phyloP scores from a whole-genome alignment of 116 monocot species.

The Cymodocea nodosa region DNA sequence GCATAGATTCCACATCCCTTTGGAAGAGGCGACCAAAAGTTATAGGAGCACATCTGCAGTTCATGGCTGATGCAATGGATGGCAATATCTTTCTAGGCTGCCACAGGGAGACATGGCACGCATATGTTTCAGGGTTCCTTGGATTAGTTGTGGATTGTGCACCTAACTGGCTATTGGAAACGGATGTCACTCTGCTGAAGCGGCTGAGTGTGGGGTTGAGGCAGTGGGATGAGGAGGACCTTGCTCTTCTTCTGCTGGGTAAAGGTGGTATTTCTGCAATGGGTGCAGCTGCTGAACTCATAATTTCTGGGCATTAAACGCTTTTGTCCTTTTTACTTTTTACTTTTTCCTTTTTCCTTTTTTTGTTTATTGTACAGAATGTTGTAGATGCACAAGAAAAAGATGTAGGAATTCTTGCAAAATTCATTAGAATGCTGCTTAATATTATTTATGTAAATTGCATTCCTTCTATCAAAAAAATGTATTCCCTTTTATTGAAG shows the following conservation, averaged over 20 bases:
- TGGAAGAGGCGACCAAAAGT: slow-evolving; percentile 45
- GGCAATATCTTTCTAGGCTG: slow-evolving; percentile 79
- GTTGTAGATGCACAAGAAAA: no score
- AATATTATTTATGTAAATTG: no score
- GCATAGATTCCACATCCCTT: slow-evolving; percentile 24
- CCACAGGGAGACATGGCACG: slow-evolving; percentile 47
- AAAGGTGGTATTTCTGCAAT: slow-evolving; percentile 44
- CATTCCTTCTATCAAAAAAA: no score
- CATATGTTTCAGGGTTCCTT: slow-evolving; percentile 58
- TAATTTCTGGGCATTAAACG: slow-evolving; percentile 26
- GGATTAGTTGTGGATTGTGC: slow-evolving; percentile 68
- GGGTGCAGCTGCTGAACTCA: slow-evolving; percentile 69
- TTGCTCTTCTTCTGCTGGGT: slow-evolving; percentile 49
- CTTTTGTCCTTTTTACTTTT: not conserved
- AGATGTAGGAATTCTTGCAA: no score
- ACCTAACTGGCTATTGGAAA: slow-evolving; percentile 64
- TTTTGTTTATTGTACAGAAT: no score
- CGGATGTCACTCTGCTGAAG: slow-evolving; percentile 41
- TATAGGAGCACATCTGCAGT: slow-evolving; percentile 58
- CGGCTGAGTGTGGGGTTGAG: slow-evolving; percentile 44
- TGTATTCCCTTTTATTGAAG: no score
- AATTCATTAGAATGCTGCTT: no score
- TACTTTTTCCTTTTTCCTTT: not conserved
- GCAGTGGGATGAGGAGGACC: slow-evolving; percentile 60
- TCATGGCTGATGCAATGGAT: slow-evolving; percentile 63